These are phyloP conservation scores for Neurospora crassa DNA, from an alignment of 2,329 filamentous ascomycete genomes.

Conservation along the genomic window DNA sequence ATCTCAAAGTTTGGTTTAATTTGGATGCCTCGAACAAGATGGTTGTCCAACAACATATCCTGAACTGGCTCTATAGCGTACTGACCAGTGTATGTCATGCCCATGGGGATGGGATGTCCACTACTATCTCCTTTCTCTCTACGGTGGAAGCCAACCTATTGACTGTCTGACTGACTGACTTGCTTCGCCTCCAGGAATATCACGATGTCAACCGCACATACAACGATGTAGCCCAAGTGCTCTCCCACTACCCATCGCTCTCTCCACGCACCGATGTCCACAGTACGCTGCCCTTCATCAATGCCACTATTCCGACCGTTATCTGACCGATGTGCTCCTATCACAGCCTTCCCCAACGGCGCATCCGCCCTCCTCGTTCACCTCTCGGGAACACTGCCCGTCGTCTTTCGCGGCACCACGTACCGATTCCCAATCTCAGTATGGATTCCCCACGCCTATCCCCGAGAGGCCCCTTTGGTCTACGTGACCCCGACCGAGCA, in stretches of 20 bases:
- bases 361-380: constrained; percentile 77
- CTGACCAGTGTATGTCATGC: constrained; percentile 55
- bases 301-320: constrained; percentile 1
- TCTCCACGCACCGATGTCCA: constrained; percentile 88
- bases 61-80: constrained; percentile 93
- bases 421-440: constrained; percentile 88
- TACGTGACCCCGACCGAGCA: constrained; percentile 83
- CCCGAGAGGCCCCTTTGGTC: constrained; percentile 71
- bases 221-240: constrained; percentile 75
- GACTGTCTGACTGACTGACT: constrained; percentile 1
- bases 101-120: constrained; percentile 28
- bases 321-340: constrained; percentile 5
- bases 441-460: constrained; percentile 91
- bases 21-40: constrained; percentile 35
- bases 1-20: neutral
- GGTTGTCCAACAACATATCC: constrained; percentile 77
- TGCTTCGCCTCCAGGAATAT: constrained; percentile 60
- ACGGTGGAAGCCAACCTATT: constrained; percentile 3
- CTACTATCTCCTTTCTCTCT: no score
- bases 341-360: constrained; percentile 77
- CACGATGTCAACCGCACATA: constrained; percentile 88
- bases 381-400: constrained; percentile 81
- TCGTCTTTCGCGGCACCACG: constrained; percentile 75
- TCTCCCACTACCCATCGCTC: constrained; percentile 71
- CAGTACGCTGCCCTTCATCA: constrained; percentile 46